These are phyloP conservation scores for Lactarius indigo DNA, from an alignment of 768 basidiomycete genomes.

Conservation along the genomic window DNA sequence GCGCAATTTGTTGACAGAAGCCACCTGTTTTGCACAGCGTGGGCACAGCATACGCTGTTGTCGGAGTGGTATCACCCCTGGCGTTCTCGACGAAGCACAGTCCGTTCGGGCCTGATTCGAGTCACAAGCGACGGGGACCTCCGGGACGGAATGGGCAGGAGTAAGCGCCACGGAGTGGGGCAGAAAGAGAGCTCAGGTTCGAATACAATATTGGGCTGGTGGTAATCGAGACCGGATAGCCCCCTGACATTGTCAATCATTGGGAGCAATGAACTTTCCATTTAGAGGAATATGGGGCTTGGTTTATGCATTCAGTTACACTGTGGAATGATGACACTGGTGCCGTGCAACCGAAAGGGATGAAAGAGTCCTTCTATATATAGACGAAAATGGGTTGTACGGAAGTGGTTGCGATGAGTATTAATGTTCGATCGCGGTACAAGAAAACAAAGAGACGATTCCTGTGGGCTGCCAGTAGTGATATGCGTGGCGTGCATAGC, in stretches of 20 bases:
- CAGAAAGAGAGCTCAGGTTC: neutral
- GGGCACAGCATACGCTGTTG: slow-evolving; percentile 15
- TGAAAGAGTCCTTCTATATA: slow-evolving; percentile 23
- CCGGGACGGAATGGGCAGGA: neutral
- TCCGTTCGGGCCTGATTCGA: neutral
- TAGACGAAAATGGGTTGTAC: slow-evolving; percentile 11
- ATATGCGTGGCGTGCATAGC: slow-evolving; percentile 7
- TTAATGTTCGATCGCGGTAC: slow-evolving; percentile 5
- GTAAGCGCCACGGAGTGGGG: neutral
- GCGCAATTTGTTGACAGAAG: neutral
- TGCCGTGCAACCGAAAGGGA: slow-evolving; percentile 10
- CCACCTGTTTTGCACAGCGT: neutral
- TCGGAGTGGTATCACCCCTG: slow-evolving; percentile 7
- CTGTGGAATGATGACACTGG: neutral
- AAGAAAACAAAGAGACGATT: slow-evolving; percentile 1
- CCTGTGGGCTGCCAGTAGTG: neutral
- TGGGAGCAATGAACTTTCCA: slow-evolving; percentile 17
- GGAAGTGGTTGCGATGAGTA: slow-evolving; percentile 18
- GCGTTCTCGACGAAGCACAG: neutral
- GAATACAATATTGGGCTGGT: neutral
- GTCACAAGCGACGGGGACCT: slow-evolving; percentile 3
- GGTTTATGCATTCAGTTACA: slow-evolving; percentile 1
- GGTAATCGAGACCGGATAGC: slow-evolving; percentile 1
- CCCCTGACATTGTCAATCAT: slow-evolving; percentile 17
- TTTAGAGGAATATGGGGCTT: neutral